Evolutionary conservation across 2,329 filamentous ascomycete species (phyloP), one percentile per base, ranked within the genome.

Genomic region (Paramyrothecium sp.): DNA sequence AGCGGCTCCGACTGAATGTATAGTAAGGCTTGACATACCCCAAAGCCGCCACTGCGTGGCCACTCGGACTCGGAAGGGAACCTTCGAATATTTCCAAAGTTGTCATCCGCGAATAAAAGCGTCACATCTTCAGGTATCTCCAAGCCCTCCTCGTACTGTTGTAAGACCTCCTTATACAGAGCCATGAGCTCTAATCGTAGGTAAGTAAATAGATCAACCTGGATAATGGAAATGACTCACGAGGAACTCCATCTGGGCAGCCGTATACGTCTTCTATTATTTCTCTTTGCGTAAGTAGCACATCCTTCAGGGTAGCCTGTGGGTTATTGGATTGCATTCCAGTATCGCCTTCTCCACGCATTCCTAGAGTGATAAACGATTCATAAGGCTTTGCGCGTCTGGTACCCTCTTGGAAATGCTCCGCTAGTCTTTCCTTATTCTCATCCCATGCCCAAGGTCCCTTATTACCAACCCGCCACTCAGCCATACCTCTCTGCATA

Each of bases 101-200:
- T 89, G 60, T 89, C 86, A 56, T 89, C 86, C 0, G 83, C 77
- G 69, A 85, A 88, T 0, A 89, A 71, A 2, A 89, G 71, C 0
- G 83, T 88, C 7, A 89, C 79, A 61, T 87, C 81, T 2, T 88
- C 84, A 0, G 85, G 82, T 0, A 87, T 80, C 1, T 76, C 69
- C 60, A 88, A 77, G 1, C 85, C 85, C 1, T 78, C 77, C 52
- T 89, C 83, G 41, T 85, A 88, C 59, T 88, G 86, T 11, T 79
- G 80, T 62, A 85, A 82, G 0, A 89, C 84, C 58, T 89, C 86
- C 57, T 88, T 88, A 65, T 89, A 89, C 33, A 89, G 67, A 12
- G 85, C 86, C 76, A 86, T 82, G 55, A 88, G 77, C 65, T 89
- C 84, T 63, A 73, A 1, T 30, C 26, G 26, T 10, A 30, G 10